Evolutionary conservation across 805 yeast genomes (phyloP).

Genomic region (Kockiozyma suomiensis): DNA sequence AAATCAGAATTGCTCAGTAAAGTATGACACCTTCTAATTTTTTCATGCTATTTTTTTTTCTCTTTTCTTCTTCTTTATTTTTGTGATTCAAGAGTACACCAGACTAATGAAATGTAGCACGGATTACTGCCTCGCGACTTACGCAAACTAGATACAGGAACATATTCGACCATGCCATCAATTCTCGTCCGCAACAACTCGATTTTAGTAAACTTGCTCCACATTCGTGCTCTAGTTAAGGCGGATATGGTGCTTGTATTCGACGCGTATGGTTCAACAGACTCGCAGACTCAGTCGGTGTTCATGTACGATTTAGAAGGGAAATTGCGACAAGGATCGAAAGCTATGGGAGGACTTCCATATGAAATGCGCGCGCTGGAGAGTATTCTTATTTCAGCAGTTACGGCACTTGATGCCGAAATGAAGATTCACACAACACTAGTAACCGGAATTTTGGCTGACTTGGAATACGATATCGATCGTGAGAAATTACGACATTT

Average conservation of each 20-base stretch:
- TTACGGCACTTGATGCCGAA: slow-evolving; percentile 78
- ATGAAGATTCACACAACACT: slow-evolving; percentile 81
- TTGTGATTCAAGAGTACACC: no score
- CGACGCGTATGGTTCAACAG: slow-evolving; percentile 63
- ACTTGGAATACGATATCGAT: slow-evolving; percentile 81
- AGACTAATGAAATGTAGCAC: slow-evolving; percentile 46
- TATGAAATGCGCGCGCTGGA: slow-evolving; percentile 92
- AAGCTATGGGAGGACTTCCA: slow-evolving; percentile 55
- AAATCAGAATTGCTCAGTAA: slow-evolving; percentile 69
- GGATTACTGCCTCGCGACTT: slow-evolving; percentile 86
- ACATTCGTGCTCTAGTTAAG: slow-evolving; percentile 87
- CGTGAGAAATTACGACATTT: slow-evolving; percentile 75
- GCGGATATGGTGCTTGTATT: slow-evolving; percentile 78
- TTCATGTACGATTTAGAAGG: slow-evolving; percentile 80
- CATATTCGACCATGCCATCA: slow-evolving; percentile 84
- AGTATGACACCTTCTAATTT: slow-evolving; percentile 6
- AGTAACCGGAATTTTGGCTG: slow-evolving; percentile 69
- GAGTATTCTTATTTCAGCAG: slow-evolving; percentile 77
- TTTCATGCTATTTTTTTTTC: neutral
- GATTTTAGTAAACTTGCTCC: slow-evolving; percentile 78
- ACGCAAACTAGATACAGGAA: slow-evolving; percentile 80
- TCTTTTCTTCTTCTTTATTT: no score
- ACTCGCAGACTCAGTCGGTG: slow-evolving; percentile 67
- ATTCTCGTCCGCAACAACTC: slow-evolving; percentile 78
- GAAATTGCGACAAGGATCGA: slow-evolving; percentile 53